Conservation (phyloP, 2,329 filamentous ascomycete species). For the Cladophialophora psammophila region DNA sequence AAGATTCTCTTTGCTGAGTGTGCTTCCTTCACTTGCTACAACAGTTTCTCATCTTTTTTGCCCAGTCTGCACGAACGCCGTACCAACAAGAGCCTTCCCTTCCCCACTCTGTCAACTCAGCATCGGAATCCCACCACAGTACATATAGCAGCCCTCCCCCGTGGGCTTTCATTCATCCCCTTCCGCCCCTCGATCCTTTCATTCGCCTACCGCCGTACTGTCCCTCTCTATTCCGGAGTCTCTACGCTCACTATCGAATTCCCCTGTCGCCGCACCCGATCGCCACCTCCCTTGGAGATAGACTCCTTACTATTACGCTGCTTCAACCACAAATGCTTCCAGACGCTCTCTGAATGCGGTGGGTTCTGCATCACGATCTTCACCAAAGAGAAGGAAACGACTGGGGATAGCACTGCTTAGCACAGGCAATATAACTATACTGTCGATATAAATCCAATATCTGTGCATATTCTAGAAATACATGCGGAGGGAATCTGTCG, state of each 20-base stretch:
- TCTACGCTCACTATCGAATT: background rate
- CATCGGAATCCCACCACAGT: background rate
- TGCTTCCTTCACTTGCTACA: background rate
- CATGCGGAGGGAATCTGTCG: conserved; percentile 35
- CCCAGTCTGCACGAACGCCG: background rate
- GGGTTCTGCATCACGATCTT: conserved; percentile 32
- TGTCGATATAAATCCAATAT: conserved; percentile 18
- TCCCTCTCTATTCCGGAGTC: background rate
- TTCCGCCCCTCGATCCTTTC: conserved; percentile 6
- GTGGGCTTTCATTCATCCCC: background rate
- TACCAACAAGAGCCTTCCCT: background rate
- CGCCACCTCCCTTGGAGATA: background rate
- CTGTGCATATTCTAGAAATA: background rate
- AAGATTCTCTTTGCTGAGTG: conserved; percentile 9
- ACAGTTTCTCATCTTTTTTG: background rate
- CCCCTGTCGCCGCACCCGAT: background rate
- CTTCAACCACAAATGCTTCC: background rate
- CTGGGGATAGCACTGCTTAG: conserved; percentile 33
- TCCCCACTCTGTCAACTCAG: background rate
- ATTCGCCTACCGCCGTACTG: background rate
- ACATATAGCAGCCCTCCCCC: background rate
- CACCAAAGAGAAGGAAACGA: conserved; percentile 35
- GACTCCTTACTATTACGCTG: background rate
- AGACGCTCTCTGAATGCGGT: conserved; percentile 34
- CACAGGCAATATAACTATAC: conserved; percentile 13